A percentile compares a stretch with the other conserved stretches of the same genome.
Evolutionary conservation across 805 yeast genomes (phyloP).

Genomic region (Starmera amethionina): DNA sequence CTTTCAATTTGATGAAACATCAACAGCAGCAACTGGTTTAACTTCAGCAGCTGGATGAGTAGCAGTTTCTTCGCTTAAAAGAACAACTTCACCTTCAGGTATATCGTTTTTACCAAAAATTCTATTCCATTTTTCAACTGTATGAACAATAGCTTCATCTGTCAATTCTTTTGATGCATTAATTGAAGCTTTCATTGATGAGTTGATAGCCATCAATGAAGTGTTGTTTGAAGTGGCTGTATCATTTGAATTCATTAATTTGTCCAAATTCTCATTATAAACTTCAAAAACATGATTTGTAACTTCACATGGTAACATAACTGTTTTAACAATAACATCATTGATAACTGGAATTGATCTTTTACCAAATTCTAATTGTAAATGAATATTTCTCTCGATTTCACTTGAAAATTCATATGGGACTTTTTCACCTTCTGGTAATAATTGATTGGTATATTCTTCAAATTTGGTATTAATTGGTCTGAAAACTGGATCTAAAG

Average conservation of each 20-base stretch:
- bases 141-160: constrained; percentile 17
- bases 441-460: constrained; percentile 29
- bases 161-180: constrained; percentile 22
- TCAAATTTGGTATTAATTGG: constrained; percentile 53
- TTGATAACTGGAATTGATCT: constrained; percentile 27
- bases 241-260: constrained; percentile 25
- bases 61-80: not conserved
- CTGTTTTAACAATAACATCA: constrained; percentile 16
- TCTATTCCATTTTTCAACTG: constrained; percentile 9
- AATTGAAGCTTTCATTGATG: constrained; percentile 23
- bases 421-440: constrained; percentile 36
- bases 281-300: constrained; percentile 26
- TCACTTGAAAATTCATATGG: constrained; percentile 44
- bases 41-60: not conserved
- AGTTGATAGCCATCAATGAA: constrained; percentile 4
- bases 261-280: constrained; percentile 29
- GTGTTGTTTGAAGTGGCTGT: no score
- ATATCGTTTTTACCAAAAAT: constrained; percentile 1
- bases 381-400: constrained; percentile 38
- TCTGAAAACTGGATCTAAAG: constrained; percentile 48
- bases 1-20: not conserved
- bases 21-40: not conserved
- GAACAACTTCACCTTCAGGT: no score
- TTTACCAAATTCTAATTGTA: constrained; percentile 28
- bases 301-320: constrained; percentile 26